A percentile compares a stretch with the other conserved stretches of the same genome.
Conservation (phyloP, 805 yeast genomes). For the Tetrapisispora arboricola region DNA sequence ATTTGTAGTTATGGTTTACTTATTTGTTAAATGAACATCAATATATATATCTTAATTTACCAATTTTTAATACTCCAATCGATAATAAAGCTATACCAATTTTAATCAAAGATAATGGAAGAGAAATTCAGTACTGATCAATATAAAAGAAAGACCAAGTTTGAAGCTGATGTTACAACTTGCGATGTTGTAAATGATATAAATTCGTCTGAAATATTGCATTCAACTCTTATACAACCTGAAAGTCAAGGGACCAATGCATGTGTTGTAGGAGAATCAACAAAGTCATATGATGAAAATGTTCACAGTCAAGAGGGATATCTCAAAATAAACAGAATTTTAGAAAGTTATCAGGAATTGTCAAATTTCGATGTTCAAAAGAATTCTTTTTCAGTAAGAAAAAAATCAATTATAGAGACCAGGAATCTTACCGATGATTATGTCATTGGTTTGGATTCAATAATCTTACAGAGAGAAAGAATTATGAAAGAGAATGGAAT, state of each 20-base stretch:
- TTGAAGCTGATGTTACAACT: not conserved
- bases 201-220: not conserved
- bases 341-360: slow-evolving; percentile 1
- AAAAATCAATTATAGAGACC: not conserved
- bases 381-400: not conserved
- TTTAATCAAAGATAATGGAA: not conserved
- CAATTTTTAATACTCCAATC: too few species aligned
- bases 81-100: too few species aligned
- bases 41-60: too few species aligned
- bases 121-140: not conserved
- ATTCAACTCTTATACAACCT: not conserved
- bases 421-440: not conserved
- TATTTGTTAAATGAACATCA: too few species aligned
- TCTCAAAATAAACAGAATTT: not conserved
- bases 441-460: slow-evolving; percentile 18
- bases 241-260: not conserved
- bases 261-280: not conserved
- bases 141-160: too few species aligned
- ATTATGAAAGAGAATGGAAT: slow-evolving; percentile 47
- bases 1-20: too few species aligned
- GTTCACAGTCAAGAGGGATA: not conserved
- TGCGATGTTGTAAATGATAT: too few species aligned
- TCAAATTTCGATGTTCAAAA: not conserved
- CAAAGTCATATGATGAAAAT: not conserved
- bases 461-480: slow-evolving; percentile 26